These are phyloP conservation scores for Dryas alaskensis DNA, from an alignment of 306 rosid genomes.

Conservation along the genomic window DNA sequence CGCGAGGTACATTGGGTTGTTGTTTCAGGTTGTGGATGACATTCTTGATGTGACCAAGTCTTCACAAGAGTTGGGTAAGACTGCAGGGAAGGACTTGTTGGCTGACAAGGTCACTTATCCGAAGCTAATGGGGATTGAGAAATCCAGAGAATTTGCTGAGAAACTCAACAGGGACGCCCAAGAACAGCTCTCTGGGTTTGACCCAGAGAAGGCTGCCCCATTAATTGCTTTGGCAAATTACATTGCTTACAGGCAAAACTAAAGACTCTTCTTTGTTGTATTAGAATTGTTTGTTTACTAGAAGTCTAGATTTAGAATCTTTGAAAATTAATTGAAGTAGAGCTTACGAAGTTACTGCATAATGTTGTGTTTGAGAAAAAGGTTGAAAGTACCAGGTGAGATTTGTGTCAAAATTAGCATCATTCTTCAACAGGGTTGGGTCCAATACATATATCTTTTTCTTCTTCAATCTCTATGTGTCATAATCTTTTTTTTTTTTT, in stretches of 20 bases:
- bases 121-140: slow-evolving; percentile 59
- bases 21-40: slow-evolving; percentile 87
- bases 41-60: slow-evolving; percentile 76
- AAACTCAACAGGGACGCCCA: slow-evolving; percentile 51
- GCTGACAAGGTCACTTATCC: slow-evolving; percentile 79
- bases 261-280: not conserved
- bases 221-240: slow-evolving; percentile 62
- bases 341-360: not conserved
- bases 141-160: slow-evolving; percentile 60
- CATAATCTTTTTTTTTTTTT: no score
- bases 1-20: slow-evolving; percentile 57
- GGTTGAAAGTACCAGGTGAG: not conserved
- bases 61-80: slow-evolving; percentile 70
- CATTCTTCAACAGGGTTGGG: not conserved
- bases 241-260: slow-evolving; percentile 62
- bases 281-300: not conserved
- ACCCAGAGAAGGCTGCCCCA: slow-evolving; percentile 51
- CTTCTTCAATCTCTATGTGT: no score
- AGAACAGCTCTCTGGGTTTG: slow-evolving; percentile 50
- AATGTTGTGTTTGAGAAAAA: not conserved
- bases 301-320: not conserved
- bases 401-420: not conserved
- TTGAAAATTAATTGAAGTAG: not conserved
- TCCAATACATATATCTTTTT: not conserved
- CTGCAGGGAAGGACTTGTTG: slow-evolving; percentile 77